Conservation (phyloP, 148 eudicot genomes). For the Chenopodium suecicum region DNA sequence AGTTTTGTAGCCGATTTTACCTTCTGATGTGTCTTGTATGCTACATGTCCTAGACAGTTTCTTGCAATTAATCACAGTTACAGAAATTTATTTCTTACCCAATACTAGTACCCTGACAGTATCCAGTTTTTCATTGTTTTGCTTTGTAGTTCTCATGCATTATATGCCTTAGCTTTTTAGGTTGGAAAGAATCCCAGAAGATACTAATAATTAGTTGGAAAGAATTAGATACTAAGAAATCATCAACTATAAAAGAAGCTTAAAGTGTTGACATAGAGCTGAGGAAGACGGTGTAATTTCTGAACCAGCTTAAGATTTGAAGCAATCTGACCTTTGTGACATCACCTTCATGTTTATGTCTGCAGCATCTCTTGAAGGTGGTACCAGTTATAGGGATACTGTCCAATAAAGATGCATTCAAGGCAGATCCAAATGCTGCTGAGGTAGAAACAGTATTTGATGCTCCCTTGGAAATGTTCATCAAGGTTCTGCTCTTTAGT, state of each 20-base stretch:
- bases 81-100: neutral
- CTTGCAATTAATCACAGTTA: neutral
- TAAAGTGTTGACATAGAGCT: neutral
- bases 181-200: neutral
- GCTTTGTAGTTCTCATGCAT: neutral
- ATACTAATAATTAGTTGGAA: neutral
- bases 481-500: conserved; percentile 41
- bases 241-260: neutral
- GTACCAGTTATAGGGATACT: conserved; percentile 49
- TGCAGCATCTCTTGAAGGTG: conserved; percentile 47
- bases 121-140: neutral
- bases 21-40: neutral
- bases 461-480: conserved; percentile 85
- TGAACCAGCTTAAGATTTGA: conserved; percentile 1
- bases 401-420: conserved; percentile 53
- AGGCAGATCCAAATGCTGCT: conserved; percentile 53
- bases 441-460: conserved; percentile 88
- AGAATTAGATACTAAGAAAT: neutral
- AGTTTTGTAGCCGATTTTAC: neutral
- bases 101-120: neutral
- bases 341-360: conserved; percentile 15
- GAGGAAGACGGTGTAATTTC: neutral
- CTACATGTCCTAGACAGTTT: neutral
- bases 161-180: neutral
- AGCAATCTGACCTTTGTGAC: neutral